phyloP scores from a whole-genome alignment of 73 alveolate species.

The Stentor coeruleus region DNA sequence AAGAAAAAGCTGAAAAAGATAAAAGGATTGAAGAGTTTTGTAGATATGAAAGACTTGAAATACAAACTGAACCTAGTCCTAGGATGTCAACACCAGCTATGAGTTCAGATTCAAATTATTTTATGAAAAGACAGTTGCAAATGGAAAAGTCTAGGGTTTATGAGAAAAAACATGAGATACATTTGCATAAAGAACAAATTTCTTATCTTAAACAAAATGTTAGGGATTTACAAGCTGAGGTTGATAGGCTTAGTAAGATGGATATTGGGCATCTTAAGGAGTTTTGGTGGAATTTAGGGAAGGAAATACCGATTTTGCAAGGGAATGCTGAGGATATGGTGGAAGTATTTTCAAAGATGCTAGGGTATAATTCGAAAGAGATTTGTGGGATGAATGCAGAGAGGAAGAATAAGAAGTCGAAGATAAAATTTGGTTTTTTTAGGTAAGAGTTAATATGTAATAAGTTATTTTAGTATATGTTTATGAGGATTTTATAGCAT shows the following conservation, averaged over 20 bases:
- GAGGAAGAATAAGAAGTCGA: neutral
- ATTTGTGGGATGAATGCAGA: neutral
- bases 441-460: no score
- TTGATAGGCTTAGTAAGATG: neutral
- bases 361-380: neutral
- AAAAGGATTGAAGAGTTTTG: no score
- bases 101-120: neutral
- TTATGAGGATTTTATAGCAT: no score
- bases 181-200: neutral
- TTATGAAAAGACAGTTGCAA: neutral
- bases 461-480: no score
- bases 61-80: constrained; percentile 1
- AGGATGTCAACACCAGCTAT: neutral
- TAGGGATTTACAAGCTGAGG: neutral
- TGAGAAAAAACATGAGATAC: neutral
- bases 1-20: neutral
- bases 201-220: neutral
- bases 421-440: neutral
- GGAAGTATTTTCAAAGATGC: neutral
- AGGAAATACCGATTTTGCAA: neutral
- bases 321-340: neutral
- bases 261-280: neutral
- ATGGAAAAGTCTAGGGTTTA: neutral
- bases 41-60: neutral
- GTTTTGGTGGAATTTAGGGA: neutral